phyloP scores from a whole-genome alignment of 2,329 filamentous ascomycete genomes.

The Aspergillus sp. region DNA sequence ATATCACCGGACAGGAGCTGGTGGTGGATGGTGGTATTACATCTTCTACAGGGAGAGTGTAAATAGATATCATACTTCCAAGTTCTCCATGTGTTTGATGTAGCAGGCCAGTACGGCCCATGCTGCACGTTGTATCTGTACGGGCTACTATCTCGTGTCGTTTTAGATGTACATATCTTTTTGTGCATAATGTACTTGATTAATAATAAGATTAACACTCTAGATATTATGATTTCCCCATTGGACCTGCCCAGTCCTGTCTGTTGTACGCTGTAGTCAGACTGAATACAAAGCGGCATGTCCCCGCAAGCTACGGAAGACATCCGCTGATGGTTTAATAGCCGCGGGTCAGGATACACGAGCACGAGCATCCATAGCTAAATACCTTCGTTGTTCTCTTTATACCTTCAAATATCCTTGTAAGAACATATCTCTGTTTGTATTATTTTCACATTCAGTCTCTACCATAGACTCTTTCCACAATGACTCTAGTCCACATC shows the following conservation, averaged over 20 bases:
- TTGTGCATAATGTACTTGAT: accelerated
- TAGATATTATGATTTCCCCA: too few relatives aligned
- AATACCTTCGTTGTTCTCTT: too few relatives aligned
- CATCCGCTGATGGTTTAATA: background rate
- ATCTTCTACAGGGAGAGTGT: conserved; percentile 22
- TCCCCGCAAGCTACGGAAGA: background rate
- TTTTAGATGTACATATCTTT: too few relatives aligned
- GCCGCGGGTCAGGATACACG: background rate
- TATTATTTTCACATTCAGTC: background rate
- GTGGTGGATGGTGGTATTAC: conserved; percentile 42
- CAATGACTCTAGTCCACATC: conserved; percentile 30
- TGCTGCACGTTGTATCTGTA: too few relatives aligned
- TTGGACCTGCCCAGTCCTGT: too few relatives aligned
- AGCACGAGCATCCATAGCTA: too few relatives aligned
- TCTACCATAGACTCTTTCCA: too few relatives aligned
- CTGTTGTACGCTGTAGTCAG: background rate
- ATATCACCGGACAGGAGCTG: conserved; percentile 39
- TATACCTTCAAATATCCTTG: too few relatives aligned
- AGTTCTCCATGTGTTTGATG: background rate
- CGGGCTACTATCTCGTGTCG: too few relatives aligned
- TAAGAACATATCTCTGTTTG: too few relatives aligned
- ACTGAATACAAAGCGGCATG: background rate
- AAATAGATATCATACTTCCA: background rate
- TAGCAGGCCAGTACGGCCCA: background rate
- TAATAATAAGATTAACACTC: accelerated